phyloP scores from a whole-genome alignment of 2,329 filamentous ascomycete genomes.

The Tolypocladium amazonense region DNA sequence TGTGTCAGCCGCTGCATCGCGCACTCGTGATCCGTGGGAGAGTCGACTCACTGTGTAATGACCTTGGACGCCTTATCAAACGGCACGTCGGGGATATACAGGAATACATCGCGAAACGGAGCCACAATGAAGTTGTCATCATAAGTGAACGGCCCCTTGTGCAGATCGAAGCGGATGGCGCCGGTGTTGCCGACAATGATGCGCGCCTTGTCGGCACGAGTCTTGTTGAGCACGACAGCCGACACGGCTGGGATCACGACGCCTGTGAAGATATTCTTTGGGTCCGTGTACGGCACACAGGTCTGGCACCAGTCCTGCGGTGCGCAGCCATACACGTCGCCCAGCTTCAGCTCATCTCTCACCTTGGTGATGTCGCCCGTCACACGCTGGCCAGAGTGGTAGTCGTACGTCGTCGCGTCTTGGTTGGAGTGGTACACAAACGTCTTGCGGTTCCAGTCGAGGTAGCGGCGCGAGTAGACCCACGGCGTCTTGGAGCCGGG shows the following conservation, averaged over 20 bases:
- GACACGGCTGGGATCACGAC: constrained; percentile 40
- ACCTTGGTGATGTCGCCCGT: constrained; percentile 37
- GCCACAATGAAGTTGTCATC: constrained; percentile 43
- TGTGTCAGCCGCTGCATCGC: not conserved
- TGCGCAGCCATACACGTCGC: constrained; percentile 46
- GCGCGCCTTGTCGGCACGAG: constrained; percentile 37
- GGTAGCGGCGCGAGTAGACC: constrained; percentile 47
- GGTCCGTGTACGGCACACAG: constrained; percentile 39
- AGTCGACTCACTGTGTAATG: constrained; percentile 12
- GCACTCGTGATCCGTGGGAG: not conserved
- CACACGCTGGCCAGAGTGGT: constrained; percentile 31
- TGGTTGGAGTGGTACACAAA: constrained; percentile 52
- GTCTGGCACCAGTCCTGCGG: constrained; percentile 47
- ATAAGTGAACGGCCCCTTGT: constrained; percentile 51
- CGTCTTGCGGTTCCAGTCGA: constrained; percentile 59
- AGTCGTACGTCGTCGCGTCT: constrained; percentile 39
- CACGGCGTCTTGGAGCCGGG: constrained; percentile 25
- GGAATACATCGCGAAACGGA: constrained; percentile 42
- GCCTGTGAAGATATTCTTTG: constrained; percentile 40
- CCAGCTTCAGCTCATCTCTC: constrained; percentile 43
- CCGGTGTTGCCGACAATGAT: constrained; percentile 52
- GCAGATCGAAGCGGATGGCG: constrained; percentile 49
- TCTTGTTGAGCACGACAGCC: constrained; percentile 39
- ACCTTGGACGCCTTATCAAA: constrained; percentile 29
- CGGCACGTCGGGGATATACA: constrained; percentile 42